Base-by-base conservation (phyloP, 2,329 filamentous ascomycete genomes). In the Orbilia oligospora region DNA sequence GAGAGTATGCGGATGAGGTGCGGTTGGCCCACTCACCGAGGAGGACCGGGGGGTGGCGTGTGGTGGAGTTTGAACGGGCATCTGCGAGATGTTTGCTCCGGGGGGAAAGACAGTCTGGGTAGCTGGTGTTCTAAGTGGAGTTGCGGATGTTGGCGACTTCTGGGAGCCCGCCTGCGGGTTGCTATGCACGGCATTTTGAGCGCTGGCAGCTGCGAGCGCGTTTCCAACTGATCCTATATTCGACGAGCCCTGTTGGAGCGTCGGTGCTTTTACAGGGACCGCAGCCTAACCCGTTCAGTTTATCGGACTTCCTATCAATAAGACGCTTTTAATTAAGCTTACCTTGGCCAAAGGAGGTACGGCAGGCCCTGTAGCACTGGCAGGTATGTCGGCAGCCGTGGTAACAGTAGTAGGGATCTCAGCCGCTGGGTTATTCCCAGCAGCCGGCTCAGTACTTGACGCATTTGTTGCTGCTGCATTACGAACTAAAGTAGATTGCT, bases 11-110 rank as follows among this genome's bases (percentile, higher is more conserved):
- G 84, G 84, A 69, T 88, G 87, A 0, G 87, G 88, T 22, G 87
- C 87, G 6, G 87, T 87, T 70, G 86, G 86, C 48, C 84, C 84
- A 0, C 85, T 85, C 22, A 84, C 83, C 76, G 87, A 81, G 48
- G 86, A 84, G 67, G 81, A 80, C 2, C 82, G 82, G 0, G 85
- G 80, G 41, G 82, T 81, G 5, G 85, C 83, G 12, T 86, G 84
- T 44, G 88, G 83, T 2, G 85, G 84, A 0, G 87, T 87, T 79
- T 89, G 89, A 55, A 88, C 84, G 8, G 88, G 87, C 0, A 85
- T 84, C 3, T 76, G 72, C 16, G 58, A 44, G 20, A 71, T 49
- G n/a, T 20, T 33, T 6, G 61, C 41, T 14, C 67, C 41, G 8
- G 67, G 33, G 14, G 75, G 71, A n/a, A 78, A 78, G 8, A 36